Base-by-base conservation (phyloP, 164 flowering plant genomes). In the Cinnamomum micranthum region DNA sequence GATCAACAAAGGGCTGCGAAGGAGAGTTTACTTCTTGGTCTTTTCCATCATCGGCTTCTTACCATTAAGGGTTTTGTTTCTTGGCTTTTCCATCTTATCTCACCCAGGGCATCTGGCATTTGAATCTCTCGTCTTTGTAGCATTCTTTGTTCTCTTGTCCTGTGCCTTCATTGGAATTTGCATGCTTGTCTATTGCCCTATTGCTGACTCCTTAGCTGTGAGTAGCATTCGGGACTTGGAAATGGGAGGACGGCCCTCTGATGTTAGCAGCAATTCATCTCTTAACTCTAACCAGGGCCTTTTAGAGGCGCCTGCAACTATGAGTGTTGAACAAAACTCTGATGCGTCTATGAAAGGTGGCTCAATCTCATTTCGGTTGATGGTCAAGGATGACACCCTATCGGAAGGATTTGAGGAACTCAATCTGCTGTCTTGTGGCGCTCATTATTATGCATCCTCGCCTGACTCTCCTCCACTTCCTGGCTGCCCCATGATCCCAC, bases 131-230 rank as follows among this genome's bases (percentile, higher is more conserved):
- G 86, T 87, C 17, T 95, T 95, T 82, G 77, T 77, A 71, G 90
- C 93, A 51, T 95, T 95, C 83, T 87, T 95, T 71, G 82, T 87
- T 58, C 88, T 93, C 63, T 55, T 88, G 60, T 83, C 83, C 60
- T 95, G 97, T 83, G 86, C 86, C 17, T 85, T 84, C 76, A 86
- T 89, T 73, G 90, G 90, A 68, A 88, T 90, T 71, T 86, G 86
- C 84, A 75, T 90, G 84, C 97, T 95, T 71, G 98, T 93, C 2
- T 93, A 92, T 81, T 88, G 73, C 69, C 99, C 99, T 9, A 85
- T 92, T 63, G 89, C 94, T 2, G 99, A 95, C 85, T 89, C 93
- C 77, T 83, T 92, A 71, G 91, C 90, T 47, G 83, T 93, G 64
- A 82, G 89, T 79, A 80, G 75, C 72, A 66, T 81, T 58, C 83